These are phyloP conservation scores for Massariosphaeria phaeospora DNA, from an alignment of 495 filamentous ascomycete species.

Conservation along the genomic window DNA sequence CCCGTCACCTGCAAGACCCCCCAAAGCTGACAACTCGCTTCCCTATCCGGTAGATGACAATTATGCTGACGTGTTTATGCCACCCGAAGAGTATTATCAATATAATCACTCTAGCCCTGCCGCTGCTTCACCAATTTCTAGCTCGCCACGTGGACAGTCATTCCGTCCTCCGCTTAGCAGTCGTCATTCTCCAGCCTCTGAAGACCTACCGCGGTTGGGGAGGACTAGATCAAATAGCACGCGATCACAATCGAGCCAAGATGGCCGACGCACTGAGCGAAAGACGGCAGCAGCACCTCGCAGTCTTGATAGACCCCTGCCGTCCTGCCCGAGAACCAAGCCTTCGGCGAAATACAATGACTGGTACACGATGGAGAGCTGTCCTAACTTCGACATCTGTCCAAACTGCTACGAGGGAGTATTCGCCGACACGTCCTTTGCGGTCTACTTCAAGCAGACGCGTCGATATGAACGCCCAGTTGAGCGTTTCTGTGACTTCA, in stretches of 20 bases:
- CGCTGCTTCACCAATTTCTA: constrained; percentile 8
- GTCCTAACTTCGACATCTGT: constrained; percentile 57
- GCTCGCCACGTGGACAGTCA: constrained; percentile 11
- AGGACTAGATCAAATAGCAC: constrained; percentile 18
- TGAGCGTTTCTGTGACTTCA: constrained; percentile 55
- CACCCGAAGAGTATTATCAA: constrained; percentile 26
- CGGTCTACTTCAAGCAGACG: constrained; percentile 49
- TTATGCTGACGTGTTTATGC: constrained; percentile 19
- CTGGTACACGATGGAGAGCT: constrained; percentile 60
- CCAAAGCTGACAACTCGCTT: constrained; percentile 4
- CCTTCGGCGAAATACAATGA: constrained; percentile 52
- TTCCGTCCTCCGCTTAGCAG: constrained; percentile 7
- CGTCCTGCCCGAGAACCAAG: constrained; percentile 52
- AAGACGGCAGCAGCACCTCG: background rate
- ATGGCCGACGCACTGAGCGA: constrained; percentile 20
- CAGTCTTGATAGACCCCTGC: constrained; percentile 36
- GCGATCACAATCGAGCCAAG: constrained; percentile 24
- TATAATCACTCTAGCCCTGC: constrained; percentile 11
- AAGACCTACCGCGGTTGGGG: constrained; percentile 18
- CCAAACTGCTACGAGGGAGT: constrained; percentile 54
- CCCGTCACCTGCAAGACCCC: constrained; percentile 25
- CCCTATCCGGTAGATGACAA: constrained; percentile 32
- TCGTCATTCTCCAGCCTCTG: constrained; percentile 12
- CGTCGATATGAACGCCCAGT: constrained; percentile 41
- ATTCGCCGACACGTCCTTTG: constrained; percentile 52